phyloP scores from a whole-genome alignment of 106 monocot genomes.

The Dactylorhiza incarnata region DNA sequence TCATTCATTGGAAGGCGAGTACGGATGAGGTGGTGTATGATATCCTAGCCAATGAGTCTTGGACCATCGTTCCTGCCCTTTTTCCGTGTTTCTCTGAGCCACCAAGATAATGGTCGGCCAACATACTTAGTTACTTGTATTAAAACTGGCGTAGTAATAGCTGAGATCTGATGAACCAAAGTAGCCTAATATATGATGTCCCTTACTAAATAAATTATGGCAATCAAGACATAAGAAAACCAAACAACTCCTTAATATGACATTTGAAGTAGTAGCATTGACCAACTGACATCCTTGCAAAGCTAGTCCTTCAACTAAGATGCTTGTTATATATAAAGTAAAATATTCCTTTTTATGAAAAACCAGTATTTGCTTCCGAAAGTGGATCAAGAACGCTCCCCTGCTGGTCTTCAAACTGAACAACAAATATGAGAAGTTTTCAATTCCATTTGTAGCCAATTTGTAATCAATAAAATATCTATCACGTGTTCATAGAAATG shows the following conservation, averaged over 20 bases:
- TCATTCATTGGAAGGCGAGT: no score
- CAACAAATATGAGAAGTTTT: neutral
- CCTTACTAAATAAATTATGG: neutral
- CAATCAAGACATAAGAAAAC: neutral
- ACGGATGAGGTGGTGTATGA: no score
- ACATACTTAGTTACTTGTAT: neutral
- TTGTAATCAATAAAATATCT: no score
- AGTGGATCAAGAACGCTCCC: neutral
- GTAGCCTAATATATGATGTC: neutral
- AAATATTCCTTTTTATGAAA: neutral
- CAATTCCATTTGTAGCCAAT: no score
- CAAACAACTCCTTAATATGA: neutral
- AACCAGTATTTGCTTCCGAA: neutral
- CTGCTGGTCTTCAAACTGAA: neutral
- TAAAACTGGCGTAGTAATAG: neutral
- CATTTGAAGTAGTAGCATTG: neutral
- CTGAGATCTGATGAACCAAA: neutral
- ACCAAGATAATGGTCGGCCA: neutral
- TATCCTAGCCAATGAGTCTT: no score
- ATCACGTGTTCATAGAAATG: no score
- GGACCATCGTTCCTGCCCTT: neutral
- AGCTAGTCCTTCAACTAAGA: neutral
- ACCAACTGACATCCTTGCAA: neutral
- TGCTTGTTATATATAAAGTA: neutral
- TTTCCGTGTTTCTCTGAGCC: neutral